Conservation (phyloP, 139 green algal species). For the Coelastrella sp. region DNA sequence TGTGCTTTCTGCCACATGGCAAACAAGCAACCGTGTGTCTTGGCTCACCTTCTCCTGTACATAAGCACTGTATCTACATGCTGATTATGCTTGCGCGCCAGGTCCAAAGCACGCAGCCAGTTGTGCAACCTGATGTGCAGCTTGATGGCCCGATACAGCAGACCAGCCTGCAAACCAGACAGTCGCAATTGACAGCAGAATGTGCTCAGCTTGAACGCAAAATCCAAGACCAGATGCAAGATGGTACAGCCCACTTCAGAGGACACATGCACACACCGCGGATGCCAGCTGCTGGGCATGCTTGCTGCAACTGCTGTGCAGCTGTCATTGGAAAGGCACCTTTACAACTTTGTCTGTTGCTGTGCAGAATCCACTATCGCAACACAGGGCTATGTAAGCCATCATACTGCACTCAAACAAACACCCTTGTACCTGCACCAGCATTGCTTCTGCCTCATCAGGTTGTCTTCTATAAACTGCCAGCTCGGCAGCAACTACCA, state of each 20-base stretch:
- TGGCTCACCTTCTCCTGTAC: constrained; percentile 55
- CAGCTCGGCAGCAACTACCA: constrained; percentile 70
- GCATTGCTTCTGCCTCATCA: constrained; percentile 79
- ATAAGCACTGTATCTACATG: constrained; percentile 84
- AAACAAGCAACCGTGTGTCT: neutral
- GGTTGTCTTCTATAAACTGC: constrained; percentile 71
- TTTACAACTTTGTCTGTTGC: too few relatives aligned
- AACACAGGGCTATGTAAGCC: too few relatives aligned
- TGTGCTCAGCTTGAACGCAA: too few relatives aligned
- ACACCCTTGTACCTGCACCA: constrained; percentile 71
- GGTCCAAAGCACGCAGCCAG: constrained; percentile 77
- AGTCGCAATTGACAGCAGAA: neutral
- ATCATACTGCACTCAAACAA: neutral
- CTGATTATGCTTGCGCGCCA: constrained; percentile 80
- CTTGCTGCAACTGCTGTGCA: too few relatives aligned
- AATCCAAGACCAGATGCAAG: too few relatives aligned
- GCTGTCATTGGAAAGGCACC: too few relatives aligned
- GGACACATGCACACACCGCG: too few relatives aligned
- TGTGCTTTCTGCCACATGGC: too few relatives aligned
- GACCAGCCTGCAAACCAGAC: constrained; percentile 64
- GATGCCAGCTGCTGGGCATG: too few relatives aligned
- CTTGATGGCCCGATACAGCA: constrained; percentile 86
- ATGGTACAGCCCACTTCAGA: too few relatives aligned
- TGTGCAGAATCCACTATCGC: too few relatives aligned
- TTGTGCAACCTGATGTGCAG: constrained; percentile 80